These are phyloP conservation scores for Malassezia equina DNA, from an alignment of 1,284 basidiomycete genomes.

Conservation along the genomic window DNA sequence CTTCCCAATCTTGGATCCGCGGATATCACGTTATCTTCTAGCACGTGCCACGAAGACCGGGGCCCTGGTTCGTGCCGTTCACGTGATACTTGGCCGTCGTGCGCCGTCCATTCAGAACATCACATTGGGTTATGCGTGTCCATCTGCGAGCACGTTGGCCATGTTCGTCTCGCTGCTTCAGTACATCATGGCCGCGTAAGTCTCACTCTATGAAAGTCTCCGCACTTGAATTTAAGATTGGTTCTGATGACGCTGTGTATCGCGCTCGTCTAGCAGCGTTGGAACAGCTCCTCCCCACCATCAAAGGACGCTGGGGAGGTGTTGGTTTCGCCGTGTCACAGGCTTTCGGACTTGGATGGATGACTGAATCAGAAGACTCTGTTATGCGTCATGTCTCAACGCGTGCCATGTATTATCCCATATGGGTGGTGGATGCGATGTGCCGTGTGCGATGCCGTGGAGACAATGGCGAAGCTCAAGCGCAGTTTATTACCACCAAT, in stretches of 20 bases:
- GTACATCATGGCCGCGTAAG: neutral
- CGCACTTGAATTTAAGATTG: slow-evolving; percentile 12
- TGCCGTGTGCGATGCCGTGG: slow-evolving; percentile 10
- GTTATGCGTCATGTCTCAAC: slow-evolving; percentile 13
- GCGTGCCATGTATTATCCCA: slow-evolving; percentile 7
- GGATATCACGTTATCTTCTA: neutral
- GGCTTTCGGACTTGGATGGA: slow-evolving; percentile 8
- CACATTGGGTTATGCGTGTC: neutral
- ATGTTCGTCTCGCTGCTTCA: neutral
- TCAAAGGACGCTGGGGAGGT: slow-evolving; percentile 17
- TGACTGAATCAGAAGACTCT: slow-evolving; percentile 10
- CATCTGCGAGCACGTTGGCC: neutral
- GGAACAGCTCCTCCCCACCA: slow-evolving; percentile 13
- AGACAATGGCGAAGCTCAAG: slow-evolving; percentile 8
- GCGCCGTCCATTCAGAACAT: neutral
- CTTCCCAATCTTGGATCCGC: too few species aligned
- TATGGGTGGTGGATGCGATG: slow-evolving; percentile 13
- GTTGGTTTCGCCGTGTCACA: slow-evolving; percentile 7
- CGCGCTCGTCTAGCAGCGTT: slow-evolving; percentile 14
- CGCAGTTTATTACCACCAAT: slow-evolving; percentile 10
- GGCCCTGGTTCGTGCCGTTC: neutral
- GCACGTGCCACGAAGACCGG: neutral
- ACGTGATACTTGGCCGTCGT: neutral
- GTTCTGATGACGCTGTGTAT: slow-evolving; percentile 8
- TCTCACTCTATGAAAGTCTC: neutral